A percentile compares a stretch with the other conserved stretches of the same genome.
Evolutionary conservation across 23 red algal species (phyloP).

Genomic region (Pyropia yezoensis): DNA sequence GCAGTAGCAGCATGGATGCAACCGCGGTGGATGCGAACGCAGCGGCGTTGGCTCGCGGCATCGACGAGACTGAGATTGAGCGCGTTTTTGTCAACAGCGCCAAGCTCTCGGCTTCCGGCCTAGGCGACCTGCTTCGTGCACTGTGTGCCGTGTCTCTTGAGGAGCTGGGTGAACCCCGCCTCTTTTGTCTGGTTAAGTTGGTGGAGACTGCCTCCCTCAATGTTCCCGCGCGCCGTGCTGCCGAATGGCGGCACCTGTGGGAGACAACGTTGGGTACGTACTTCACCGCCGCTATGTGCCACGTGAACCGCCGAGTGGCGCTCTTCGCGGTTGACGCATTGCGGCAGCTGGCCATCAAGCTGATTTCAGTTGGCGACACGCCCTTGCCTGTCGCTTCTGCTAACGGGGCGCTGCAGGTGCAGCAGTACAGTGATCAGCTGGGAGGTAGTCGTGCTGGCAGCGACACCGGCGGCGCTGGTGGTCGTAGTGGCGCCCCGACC

Average conservation of each 20-base stretch:
- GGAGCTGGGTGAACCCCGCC: slow-evolving; percentile 56
- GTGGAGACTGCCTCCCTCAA: slow-evolving; percentile 82
- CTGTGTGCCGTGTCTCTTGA: slow-evolving; percentile 70
- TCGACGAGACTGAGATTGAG: slow-evolving; percentile 57
- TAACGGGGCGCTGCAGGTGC: no score
- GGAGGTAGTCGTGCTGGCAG: no score
- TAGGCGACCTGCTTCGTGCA: slow-evolving; percentile 62
- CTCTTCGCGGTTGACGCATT: slow-evolving; percentile 72
- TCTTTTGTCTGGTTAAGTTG: slow-evolving; percentile 83
- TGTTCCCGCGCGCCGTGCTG: slow-evolving; percentile 59
- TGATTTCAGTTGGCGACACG: slow-evolving; percentile 11
- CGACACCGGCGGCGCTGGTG: no score
- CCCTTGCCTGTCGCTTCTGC: no score
- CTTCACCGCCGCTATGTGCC: slow-evolving; percentile 69
- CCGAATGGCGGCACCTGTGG: slow-evolving; percentile 87
- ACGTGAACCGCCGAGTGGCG: slow-evolving; percentile 37
- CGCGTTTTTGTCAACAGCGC: slow-evolving; percentile 49
- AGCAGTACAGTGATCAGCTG: no score
- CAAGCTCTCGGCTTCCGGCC: slow-evolving; percentile 36
- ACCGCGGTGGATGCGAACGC: slow-evolving; percentile 35
- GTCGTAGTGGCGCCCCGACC: no score
- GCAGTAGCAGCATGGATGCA: no score
- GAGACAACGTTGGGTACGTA: slow-evolving; percentile 49
- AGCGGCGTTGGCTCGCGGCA: slow-evolving; percentile 26
- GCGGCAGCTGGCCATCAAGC: slow-evolving; percentile 67